Evolutionary conservation across 2,329 filamentous ascomycete genomes (phyloP).

Genomic region (Colletotrichum viniferum): DNA sequence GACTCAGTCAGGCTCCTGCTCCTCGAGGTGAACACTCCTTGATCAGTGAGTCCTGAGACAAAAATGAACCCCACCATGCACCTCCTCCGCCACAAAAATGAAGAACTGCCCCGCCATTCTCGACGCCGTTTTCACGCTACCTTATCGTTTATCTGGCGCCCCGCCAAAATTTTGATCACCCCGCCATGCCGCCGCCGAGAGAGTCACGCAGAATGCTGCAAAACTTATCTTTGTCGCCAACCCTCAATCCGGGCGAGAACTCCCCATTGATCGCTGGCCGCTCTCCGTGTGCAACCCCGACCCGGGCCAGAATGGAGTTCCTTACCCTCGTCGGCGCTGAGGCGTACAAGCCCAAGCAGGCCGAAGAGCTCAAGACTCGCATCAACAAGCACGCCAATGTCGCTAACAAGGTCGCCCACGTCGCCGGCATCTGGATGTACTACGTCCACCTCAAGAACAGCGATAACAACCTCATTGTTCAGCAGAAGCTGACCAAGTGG

Average conservation of each 20-base stretch:
- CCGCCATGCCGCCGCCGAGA: slow-evolving; percentile 14
- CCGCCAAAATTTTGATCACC: slow-evolving; percentile 20
- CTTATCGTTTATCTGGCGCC: slow-evolving; percentile 18
- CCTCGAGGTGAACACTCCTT: neutral
- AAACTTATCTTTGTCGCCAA: slow-evolving; percentile 18
- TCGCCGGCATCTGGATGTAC: slow-evolving; percentile 65
- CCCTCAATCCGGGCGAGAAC: slow-evolving; percentile 9
- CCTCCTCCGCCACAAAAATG: slow-evolving; percentile 19
- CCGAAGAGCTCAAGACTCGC: slow-evolving; percentile 48
- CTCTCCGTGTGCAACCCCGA: slow-evolving; percentile 21
- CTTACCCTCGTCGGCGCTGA: slow-evolving; percentile 44
- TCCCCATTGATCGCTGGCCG: slow-evolving; percentile 20
- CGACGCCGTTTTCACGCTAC: neutral
- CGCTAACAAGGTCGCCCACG: slow-evolving; percentile 41
- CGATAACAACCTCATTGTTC: slow-evolving; percentile 43
- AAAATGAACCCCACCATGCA: neutral
- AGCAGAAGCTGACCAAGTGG: slow-evolving; percentile 42
- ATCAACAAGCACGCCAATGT: slow-evolving; percentile 42
- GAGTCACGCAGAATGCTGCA: slow-evolving; percentile 15
- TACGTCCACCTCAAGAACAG: slow-evolving; percentile 65
- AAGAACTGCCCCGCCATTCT: slow-evolving; percentile 11
- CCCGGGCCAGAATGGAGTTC: slow-evolving; percentile 25
- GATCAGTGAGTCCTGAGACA: neutral
- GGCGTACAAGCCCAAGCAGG: slow-evolving; percentile 53
- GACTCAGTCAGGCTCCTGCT: neutral